Evolutionary conservation across 2,329 filamentous ascomycete species (phyloP).

Genomic region (Ambrosiella cleistominuta): DNA sequence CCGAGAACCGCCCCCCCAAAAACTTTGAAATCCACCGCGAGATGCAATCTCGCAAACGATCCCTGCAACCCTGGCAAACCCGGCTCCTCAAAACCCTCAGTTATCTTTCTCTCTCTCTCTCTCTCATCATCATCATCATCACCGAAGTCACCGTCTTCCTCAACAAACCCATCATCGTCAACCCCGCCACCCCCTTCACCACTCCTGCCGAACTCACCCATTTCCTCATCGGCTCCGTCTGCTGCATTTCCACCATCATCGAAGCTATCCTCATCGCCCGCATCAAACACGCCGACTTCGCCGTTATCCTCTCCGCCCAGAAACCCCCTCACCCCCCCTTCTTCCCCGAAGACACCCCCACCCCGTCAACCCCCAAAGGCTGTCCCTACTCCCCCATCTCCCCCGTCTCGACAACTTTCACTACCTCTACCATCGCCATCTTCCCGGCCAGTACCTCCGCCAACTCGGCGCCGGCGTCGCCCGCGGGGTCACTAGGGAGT

Average conservation of each 20-base stretch:
- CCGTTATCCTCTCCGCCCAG: background rate
- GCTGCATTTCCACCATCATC: background rate
- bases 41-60: constrained; percentile 1
- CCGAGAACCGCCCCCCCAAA: constrained; percentile 1
- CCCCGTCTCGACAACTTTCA: background rate
- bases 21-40: background rate
- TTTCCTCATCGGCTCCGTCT: background rate
- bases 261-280: background rate
- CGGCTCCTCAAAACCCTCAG: background rate
- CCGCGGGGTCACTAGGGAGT: background rate
- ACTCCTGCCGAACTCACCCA: background rate
- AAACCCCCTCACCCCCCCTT: background rate
- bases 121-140: background rate
- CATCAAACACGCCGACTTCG: constrained; percentile 1
- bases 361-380: background rate
- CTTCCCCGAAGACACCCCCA: background rate
- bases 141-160: background rate
- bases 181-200: background rate
- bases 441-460: background rate
- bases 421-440: background rate
- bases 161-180: background rate
- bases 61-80: background rate
- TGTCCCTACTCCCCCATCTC: background rate
- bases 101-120: background rate
- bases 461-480: background rate